A percentile compares a stretch with the other conserved stretches of the same genome.
Conservation (phyloP, 768 basidiomycete species). For the Hygrocybe punicea region DNA sequence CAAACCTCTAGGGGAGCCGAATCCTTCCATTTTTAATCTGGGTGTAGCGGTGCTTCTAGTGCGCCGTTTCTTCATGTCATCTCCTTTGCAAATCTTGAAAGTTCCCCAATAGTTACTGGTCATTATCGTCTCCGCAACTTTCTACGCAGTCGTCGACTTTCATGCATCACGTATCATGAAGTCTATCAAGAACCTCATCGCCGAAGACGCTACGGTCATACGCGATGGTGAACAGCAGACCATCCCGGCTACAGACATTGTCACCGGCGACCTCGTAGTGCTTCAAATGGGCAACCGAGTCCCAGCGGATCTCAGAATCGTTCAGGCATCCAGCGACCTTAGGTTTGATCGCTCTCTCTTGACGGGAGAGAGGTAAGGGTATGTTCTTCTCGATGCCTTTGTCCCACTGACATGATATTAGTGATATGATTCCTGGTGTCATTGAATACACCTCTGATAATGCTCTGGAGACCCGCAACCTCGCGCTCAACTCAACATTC, state of each 20-base stretch:
- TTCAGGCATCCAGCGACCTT: conserved; percentile 58
- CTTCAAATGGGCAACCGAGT: conserved; percentile 66
- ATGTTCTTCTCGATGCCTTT: conserved; percentile 58
- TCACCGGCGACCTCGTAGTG: conserved; percentile 64
- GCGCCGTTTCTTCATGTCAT: conserved; percentile 18
- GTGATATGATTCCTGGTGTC: conserved; percentile 1
- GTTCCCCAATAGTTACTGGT: conserved; percentile 35
- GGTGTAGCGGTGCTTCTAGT: conserved; percentile 52
- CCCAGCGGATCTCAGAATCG: conserved; percentile 58
- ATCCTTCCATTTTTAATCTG: conserved; percentile 43
- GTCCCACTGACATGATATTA: conserved; percentile 40
- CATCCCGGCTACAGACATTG: conserved; percentile 57
- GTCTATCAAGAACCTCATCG: conserved; percentile 56
- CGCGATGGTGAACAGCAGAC: conserved; percentile 53
- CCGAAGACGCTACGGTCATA: conserved; percentile 57
- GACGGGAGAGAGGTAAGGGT: conserved; percentile 58
- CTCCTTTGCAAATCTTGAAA: neutral
- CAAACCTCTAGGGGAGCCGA: conserved; percentile 45
- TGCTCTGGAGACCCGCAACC: conserved; percentile 44
- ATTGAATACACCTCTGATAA: conserved; percentile 49
- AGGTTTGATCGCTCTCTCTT: conserved; percentile 71
- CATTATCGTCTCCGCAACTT: conserved; percentile 40
- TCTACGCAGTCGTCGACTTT: conserved; percentile 53
- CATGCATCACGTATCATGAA: conserved; percentile 50
- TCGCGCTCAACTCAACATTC: conserved; percentile 65